A percentile compares a stretch with the other conserved stretches of the same genome.
These are phyloP conservation scores for Zea mays DNA, from an alignment of 176 grass and related monocot species.

Conservation along the genomic window DNA sequence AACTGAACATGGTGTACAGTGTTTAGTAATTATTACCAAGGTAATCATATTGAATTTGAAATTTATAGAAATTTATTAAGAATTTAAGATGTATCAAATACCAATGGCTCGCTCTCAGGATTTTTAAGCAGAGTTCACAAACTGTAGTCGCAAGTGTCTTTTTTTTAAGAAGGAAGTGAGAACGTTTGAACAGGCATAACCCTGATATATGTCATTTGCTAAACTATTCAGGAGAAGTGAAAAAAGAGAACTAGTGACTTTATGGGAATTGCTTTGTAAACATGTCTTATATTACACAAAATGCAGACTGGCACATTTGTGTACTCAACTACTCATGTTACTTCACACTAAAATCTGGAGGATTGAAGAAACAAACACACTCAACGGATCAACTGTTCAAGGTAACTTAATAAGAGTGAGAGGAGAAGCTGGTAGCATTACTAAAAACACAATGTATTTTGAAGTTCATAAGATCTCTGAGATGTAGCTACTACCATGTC, in stretches of 20 bases:
- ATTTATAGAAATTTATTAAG: background rate
- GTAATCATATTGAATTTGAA: background rate
- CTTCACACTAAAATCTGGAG: background rate
- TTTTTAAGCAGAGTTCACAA: background rate
- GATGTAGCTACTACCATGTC: constrained; percentile 56
- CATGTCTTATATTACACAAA: constrained; percentile 1
- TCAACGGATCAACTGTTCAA: background rate
- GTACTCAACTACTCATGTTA: background rate
- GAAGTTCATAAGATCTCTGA: constrained; percentile 9
- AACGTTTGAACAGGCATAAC: background rate
- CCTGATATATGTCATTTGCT: background rate
- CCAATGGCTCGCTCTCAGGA: background rate
- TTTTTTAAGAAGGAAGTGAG: background rate
- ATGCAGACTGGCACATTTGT: background rate
- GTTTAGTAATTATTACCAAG: background rate
- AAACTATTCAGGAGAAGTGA: background rate
- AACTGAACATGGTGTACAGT: constrained; percentile 6
- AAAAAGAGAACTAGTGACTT: background rate
- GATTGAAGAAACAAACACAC: background rate
- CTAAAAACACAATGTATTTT: background rate
- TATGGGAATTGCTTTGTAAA: background rate
- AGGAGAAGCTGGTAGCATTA: background rate
- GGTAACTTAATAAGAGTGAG: background rate
- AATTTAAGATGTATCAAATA: background rate
- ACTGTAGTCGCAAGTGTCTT: background rate